A percentile compares a stretch with the other conserved stretches of the same genome.
phyloP scores from a whole-genome alignment of 2,329 filamentous ascomycete species.

The Penicillium sp. region DNA sequence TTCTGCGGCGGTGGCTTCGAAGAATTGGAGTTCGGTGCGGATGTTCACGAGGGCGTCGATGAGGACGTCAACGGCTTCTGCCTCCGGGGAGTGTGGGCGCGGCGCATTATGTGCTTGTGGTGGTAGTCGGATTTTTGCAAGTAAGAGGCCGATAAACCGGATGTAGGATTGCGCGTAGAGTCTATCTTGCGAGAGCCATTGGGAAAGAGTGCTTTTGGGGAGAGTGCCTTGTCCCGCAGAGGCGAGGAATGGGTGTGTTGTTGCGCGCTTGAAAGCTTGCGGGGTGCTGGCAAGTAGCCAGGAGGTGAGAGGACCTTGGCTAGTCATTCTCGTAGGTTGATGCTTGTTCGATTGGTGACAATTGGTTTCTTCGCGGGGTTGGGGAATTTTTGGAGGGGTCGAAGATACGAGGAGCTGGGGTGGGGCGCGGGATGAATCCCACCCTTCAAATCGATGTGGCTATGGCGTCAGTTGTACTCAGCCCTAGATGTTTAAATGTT shows the following conservation, averaged over 20 bases:
- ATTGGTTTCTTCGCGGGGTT: not conserved
- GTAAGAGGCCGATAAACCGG: conserved; percentile 66
- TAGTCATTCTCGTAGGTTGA: conserved; percentile 29
- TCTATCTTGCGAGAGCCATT: conserved; percentile 74
- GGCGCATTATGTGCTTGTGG: conserved; percentile 44
- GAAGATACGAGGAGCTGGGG: conserved; percentile 9
- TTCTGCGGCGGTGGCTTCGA: conserved; percentile 65
- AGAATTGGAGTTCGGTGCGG: conserved; percentile 69
- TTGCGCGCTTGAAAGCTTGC: conserved; percentile 58
- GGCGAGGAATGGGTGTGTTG: conserved; percentile 68
- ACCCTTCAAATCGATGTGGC: conserved; percentile 8
- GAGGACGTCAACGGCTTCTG: conserved; percentile 64
- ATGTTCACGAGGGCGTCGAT: conserved; percentile 69
- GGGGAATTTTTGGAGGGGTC: not conserved
- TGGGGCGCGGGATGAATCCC: conserved; percentile 8
- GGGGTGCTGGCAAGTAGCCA: conserved; percentile 59
- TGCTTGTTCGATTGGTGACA: not conserved
- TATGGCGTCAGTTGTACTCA: conserved; percentile 21
- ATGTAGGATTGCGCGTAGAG: conserved; percentile 74
- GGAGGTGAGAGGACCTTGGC: conserved; percentile 54
- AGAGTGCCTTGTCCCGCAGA: conserved; percentile 67
- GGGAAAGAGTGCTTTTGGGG: conserved; percentile 58
- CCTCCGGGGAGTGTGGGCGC: conserved; percentile 46
- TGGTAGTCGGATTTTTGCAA: conserved; percentile 63
- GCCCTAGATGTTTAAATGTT: too few relatives aligned